These are phyloP conservation scores for Candida yuanshanica DNA, from an alignment of 805 yeast genomes.

Conservation along the genomic window DNA sequence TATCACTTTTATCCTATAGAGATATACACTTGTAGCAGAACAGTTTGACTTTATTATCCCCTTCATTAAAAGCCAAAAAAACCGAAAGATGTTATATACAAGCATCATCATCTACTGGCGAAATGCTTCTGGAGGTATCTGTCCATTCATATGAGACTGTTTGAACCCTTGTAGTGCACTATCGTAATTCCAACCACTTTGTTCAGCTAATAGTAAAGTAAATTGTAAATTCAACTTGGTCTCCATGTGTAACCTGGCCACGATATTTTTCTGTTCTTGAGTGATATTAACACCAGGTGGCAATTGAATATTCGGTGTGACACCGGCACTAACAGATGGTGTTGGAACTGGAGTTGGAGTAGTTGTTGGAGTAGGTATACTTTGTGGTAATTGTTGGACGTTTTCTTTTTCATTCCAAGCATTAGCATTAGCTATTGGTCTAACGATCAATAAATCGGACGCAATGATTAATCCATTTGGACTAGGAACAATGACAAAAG, in stretches of 20 bases:
- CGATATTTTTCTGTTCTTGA: constrained; percentile 61
- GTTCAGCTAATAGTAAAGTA: constrained; percentile 78
- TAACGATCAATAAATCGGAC: constrained; percentile 70
- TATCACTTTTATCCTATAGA: no score
- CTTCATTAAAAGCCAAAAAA: no score
- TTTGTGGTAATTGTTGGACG: constrained; percentile 4
- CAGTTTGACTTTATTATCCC: no score
- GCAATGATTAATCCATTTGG: constrained; percentile 75
- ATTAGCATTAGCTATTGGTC: constrained; percentile 49
- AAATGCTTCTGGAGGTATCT: constrained; percentile 26
- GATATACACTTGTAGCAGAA: no score
- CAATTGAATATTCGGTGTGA: constrained; percentile 22
- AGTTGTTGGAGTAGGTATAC: constrained; percentile 9
- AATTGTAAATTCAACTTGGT: constrained; percentile 77
- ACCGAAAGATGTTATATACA: background rate
- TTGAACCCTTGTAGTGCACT: constrained; percentile 66
- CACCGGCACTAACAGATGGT: constrained; percentile 5
- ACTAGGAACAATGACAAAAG: constrained; percentile 69
- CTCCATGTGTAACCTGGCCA: constrained; percentile 58
- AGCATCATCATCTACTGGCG: constrained; percentile 2
- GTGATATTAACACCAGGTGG: constrained; percentile 34
- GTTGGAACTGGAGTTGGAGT: constrained; percentile 1
- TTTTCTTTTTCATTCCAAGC: constrained; percentile 44
- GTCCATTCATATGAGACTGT: constrained; percentile 38
- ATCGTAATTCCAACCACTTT: constrained; percentile 77